Percentiles rank a stretch among this genome's conserved stretches.
These are phyloP conservation scores for Termitomyces sp. DNA, from an alignment of 768 basidiomycete genomes.

Conservation along the genomic window DNA sequence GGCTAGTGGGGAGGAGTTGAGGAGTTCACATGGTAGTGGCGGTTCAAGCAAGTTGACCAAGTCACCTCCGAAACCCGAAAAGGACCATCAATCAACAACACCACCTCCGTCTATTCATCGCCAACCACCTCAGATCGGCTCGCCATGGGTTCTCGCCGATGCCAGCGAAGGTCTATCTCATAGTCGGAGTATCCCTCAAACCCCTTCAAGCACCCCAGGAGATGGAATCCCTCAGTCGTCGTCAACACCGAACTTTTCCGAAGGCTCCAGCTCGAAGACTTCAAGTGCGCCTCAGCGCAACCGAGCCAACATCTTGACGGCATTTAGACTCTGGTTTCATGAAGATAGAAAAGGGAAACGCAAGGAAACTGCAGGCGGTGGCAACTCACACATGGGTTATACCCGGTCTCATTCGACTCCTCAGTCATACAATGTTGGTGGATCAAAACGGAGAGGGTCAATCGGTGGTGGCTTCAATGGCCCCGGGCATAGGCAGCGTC, in stretches of 20 bases:
- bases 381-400: conserved; percentile 22
- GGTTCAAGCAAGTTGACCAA: conserved; percentile 61
- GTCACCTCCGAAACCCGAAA: conserved; percentile 58
- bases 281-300: conserved; percentile 41
- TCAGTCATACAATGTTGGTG: conserved; percentile 21
- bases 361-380: conserved; percentile 37
- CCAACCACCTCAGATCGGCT: conserved; percentile 43
- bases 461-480: conserved; percentile 21
- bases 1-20: conserved; percentile 47
- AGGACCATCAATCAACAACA: conserved; percentile 43
- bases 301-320: conserved; percentile 74
- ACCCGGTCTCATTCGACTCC: conserved; percentile 13
- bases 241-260: conserved; percentile 37
- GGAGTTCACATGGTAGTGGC: conserved; percentile 59
- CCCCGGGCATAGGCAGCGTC: conserved; percentile 56
- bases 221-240: conserved; percentile 39
- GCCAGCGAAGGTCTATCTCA: conserved; percentile 31
- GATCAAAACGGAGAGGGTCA: conserved; percentile 44
- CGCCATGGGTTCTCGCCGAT: conserved; percentile 71
- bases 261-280: conserved; percentile 14
- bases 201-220: conserved; percentile 50
- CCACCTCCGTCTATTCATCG: conserved; percentile 42
- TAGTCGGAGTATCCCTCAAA: conserved; percentile 18
- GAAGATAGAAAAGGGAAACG: conserved; percentile 88
- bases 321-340: conserved; percentile 90